These are phyloP conservation scores for Diversispora eburnea DNA, from an alignment of 192 early-diverging fungal genomes.

Conservation along the genomic window DNA sequence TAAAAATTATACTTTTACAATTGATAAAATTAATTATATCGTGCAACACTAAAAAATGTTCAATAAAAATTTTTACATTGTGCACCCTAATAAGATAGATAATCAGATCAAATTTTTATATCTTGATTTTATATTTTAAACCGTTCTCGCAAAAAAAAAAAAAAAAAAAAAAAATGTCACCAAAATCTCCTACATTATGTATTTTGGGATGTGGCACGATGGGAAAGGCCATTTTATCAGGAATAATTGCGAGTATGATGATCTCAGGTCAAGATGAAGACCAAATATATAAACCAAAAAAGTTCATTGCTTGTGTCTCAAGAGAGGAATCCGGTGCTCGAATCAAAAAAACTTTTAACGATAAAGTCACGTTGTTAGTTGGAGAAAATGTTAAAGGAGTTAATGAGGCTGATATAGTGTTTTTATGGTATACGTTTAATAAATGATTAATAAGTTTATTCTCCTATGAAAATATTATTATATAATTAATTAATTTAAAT, in stretches of 20 bases:
- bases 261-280: neutral
- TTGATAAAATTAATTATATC: no score
- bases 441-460: neutral
- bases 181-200: conserved; percentile 38
- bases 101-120: no score
- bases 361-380: conserved; percentile 31
- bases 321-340: conserved; percentile 41
- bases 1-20: no score
- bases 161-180: conserved; percentile 22
- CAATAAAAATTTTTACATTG: no score
- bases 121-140: no score
- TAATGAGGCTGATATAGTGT: conserved; percentile 37
- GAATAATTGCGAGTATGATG: conserved; percentile 40
- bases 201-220: conserved; percentile 54
- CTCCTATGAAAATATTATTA: neutral
- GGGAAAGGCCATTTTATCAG: conserved; percentile 50
- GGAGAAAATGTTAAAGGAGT: conserved; percentile 45
- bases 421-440: conserved; percentile 40
- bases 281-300: conserved; percentile 27
- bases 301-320: conserved; percentile 46
- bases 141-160: no score
- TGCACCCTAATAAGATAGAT: no score
- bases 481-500: conserved; percentile 2
- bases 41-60: no score
- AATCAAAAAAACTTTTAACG: conserved; percentile 31